These are phyloP conservation scores for Inga laurina DNA, from an alignment of 306 rosid genomes.

Conservation along the genomic window DNA sequence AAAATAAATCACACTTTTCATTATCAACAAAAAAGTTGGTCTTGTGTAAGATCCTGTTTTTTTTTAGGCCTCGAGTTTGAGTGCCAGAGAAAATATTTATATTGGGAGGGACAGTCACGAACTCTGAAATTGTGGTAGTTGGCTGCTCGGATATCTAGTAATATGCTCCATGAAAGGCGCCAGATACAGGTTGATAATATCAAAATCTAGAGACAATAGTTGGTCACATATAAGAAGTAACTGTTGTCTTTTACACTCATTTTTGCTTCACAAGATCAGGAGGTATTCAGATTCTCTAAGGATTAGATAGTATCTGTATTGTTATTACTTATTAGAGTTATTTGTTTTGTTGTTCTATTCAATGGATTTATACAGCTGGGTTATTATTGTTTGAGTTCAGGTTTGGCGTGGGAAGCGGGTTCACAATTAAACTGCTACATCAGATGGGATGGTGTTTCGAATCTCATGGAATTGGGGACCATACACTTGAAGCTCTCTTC, in stretches of 20 bases:
- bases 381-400: constrained; percentile 9
- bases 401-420: constrained; percentile 17
- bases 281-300: background rate
- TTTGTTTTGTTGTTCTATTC: background rate
- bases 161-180: too few relatives aligned
- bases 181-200: too few relatives aligned
- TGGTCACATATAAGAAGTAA: background rate
- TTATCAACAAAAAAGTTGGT: background rate
- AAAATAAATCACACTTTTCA: background rate
- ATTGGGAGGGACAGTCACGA: too few relatives aligned
- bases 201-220: background rate
- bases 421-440: constrained; percentile 27
- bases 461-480: constrained; percentile 37
- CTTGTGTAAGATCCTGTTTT: too few relatives aligned
- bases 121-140: too few relatives aligned
- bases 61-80: too few relatives aligned
- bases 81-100: too few relatives aligned
- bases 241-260: background rate
- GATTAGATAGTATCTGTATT: background rate
- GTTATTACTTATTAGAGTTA: background rate
- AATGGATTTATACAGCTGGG: background rate
- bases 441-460: background rate
- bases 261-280: background rate
- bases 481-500: background rate
- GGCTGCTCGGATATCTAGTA: too few relatives aligned